A percentile compares a stretch with the other conserved stretches of the same genome.
These are phyloP conservation scores for Boechera retrofracta DNA, from an alignment of 345 rosid genomes.

Conservation along the genomic window DNA sequence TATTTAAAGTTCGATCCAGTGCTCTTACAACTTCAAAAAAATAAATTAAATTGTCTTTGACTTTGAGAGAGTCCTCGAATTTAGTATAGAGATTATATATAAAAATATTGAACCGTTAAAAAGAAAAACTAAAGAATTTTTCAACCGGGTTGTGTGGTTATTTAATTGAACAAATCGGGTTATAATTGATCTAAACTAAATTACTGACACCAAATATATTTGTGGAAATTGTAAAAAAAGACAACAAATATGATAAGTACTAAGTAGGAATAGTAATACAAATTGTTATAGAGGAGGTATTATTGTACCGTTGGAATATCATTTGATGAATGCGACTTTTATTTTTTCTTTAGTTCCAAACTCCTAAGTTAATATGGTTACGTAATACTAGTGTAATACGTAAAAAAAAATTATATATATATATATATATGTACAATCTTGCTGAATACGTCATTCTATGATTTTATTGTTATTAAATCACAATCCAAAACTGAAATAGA, in stretches of 20 bases:
- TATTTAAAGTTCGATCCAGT: slow-evolving; percentile 14
- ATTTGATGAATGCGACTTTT: slow-evolving; percentile 19
- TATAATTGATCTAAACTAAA: too few species aligned
- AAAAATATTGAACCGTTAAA: too few species aligned
- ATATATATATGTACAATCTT: neutral
- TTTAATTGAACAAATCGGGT: too few species aligned
- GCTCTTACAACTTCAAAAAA: too few species aligned
- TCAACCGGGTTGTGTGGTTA: too few species aligned
- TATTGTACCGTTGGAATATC: neutral
- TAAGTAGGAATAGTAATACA: neutral
- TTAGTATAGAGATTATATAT: too few species aligned
- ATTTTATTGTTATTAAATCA: slow-evolving; percentile 26
- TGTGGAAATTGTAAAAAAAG: too few species aligned
- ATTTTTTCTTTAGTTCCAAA: neutral
- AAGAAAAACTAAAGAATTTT: too few species aligned
- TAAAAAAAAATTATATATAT: neutral
- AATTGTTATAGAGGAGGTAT: slow-evolving; percentile 10
- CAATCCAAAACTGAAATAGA: neutral
- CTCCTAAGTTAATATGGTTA: neutral
- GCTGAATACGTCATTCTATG: slow-evolving; percentile 21
- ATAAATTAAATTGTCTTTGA: too few species aligned
- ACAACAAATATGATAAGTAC: too few species aligned
- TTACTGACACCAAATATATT: too few species aligned
- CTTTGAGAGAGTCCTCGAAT: too few species aligned
- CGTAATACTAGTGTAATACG: neutral